These are phyloP conservation scores for Chaetomiaceae sp. DNA, from an alignment of 2,329 filamentous ascomycete genomes.

Conservation along the genomic window DNA sequence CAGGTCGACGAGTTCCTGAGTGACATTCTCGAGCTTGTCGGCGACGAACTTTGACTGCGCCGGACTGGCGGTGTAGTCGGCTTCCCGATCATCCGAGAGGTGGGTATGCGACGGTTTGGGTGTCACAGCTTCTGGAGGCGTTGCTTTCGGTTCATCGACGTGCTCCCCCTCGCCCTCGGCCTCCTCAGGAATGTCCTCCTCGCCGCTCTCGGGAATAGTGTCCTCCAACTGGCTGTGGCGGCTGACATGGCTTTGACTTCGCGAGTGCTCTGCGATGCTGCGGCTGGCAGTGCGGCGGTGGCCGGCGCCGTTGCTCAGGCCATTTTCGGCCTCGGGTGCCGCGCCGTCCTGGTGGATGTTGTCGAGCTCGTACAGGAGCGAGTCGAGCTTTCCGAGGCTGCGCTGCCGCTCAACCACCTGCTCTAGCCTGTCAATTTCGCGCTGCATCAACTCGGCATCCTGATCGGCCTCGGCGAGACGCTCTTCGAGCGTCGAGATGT, in stretches of 20 bases:
- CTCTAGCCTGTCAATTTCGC: constrained; percentile 88
- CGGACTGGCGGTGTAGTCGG: constrained; percentile 53
- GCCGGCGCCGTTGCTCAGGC: constrained; percentile 35
- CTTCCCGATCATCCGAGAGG: constrained; percentile 22
- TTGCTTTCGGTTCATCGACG: constrained; percentile 31
- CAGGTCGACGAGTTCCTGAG: constrained; percentile 84
- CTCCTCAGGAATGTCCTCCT: constrained; percentile 35
- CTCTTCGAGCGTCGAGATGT: constrained; percentile 94
- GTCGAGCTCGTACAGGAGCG: constrained; percentile 84
- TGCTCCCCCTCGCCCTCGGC: constrained; percentile 29
- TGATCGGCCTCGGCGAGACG: constrained; percentile 92
- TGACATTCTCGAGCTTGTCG: constrained; percentile 87
- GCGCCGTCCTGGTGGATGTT: constrained; percentile 59
- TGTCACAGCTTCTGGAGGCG: constrained; percentile 23
- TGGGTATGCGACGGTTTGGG: constrained; percentile 19
- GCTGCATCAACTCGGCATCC: constrained; percentile 93
- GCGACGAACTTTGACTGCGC: constrained; percentile 80
- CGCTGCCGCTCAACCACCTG: constrained; percentile 93
- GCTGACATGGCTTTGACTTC: constrained; percentile 48
- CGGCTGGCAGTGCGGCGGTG: constrained; percentile 39
- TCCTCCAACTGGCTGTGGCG: constrained; percentile 49
- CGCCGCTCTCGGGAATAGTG: constrained; percentile 48
- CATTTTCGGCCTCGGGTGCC: constrained; percentile 30
- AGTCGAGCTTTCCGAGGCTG: constrained; percentile 90
- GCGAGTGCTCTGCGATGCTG: constrained; percentile 44